phyloP scores from a whole-genome alignment of 164 flowering plant species.

The Nymphaea thermarum region DNA sequence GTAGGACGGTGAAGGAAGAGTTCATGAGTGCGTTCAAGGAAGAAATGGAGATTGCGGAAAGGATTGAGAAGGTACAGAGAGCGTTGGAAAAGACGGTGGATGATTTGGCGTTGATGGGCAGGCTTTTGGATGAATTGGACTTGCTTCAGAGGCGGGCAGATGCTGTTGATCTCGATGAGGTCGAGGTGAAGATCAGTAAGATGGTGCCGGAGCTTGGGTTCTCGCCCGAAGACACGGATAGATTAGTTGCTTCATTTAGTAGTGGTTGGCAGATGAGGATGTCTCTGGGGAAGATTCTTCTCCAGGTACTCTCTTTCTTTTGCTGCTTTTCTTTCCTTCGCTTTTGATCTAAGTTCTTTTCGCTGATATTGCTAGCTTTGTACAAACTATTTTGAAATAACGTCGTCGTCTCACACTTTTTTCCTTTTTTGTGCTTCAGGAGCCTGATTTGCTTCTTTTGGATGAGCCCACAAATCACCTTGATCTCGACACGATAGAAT shows the following conservation, averaged over 20 bases:
- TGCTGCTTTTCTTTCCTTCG: not conserved
- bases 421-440: conserved; percentile 34
- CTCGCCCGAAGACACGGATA: conserved; percentile 68
- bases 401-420: not conserved
- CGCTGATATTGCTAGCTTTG: not conserved
- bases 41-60: conserved; percentile 68
- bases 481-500: conserved; percentile 94
- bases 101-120: conserved; percentile 89
- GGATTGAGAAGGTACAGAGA: conserved; percentile 85
- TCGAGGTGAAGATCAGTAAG: conserved; percentile 79
- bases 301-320: conserved; percentile 53
- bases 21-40: conserved; percentile 82
- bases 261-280: conserved; percentile 99
- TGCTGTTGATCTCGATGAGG: conserved; percentile 65
- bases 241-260: conserved; percentile 87
- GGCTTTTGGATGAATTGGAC: conserved; percentile 96
- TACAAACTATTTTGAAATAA: not conserved
- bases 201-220: conserved; percentile 96
- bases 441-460: conserved; percentile 85
- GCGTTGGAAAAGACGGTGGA: conserved; percentile 74
- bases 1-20: conserved; percentile 88
- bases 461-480: conserved; percentile 99
- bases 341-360: not conserved
- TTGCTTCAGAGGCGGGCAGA: conserved; percentile 77
- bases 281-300: conserved; percentile 91